phyloP scores from a whole-genome alignment of 441 rosid species.

The Jatropha multifida region DNA sequence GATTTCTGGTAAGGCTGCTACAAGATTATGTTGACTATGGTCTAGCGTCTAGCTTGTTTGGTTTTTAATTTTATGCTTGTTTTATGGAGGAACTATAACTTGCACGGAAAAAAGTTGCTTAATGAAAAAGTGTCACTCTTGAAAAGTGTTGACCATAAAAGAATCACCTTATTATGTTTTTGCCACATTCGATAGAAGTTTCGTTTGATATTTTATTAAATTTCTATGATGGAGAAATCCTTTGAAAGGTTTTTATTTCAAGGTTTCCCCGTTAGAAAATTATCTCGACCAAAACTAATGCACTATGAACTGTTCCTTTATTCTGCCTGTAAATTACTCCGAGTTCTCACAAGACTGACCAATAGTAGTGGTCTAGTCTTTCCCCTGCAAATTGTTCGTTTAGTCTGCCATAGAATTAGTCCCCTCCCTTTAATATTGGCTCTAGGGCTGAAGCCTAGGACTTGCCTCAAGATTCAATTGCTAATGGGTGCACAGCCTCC shows the following conservation, averaged over 20 bases:
- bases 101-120: not conserved
- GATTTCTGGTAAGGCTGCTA: conserved; percentile 71
- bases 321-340: no score
- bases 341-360: not conserved
- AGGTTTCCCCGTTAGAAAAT: not conserved
- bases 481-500: not conserved
- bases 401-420: not conserved
- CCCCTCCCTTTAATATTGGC: not conserved
- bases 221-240: not conserved
- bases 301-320: no score
- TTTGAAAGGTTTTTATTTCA: not conserved
- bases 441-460: not conserved
- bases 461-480: not conserved
- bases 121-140: not conserved
- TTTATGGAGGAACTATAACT: not conserved
- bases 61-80: not conserved
- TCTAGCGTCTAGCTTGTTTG: not conserved
- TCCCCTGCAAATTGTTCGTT: not conserved
- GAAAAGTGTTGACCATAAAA: not conserved
- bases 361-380: not conserved
- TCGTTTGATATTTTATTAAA: not conserved
- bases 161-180: not conserved
- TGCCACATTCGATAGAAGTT: not conserved
- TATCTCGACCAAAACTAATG: not conserved
- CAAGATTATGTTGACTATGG: not conserved